phyloP scores from a whole-genome alignment of 2,329 filamentous ascomycete genomes.

The Cercospora sesami region DNA sequence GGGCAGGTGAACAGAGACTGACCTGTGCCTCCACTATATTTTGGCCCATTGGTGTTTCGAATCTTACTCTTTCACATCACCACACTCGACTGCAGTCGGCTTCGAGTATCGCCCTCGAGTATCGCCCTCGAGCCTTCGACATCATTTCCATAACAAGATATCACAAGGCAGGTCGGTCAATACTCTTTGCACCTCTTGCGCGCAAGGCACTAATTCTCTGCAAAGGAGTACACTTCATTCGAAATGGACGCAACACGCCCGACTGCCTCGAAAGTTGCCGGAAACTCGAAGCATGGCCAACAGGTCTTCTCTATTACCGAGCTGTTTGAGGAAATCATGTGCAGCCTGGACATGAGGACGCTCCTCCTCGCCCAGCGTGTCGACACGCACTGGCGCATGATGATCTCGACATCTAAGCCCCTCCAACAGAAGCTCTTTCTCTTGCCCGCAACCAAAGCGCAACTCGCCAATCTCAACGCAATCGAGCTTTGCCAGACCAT shows the following conservation, averaged over 20 bases:
- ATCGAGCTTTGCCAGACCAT: neutral
- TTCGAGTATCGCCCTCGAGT: neutral
- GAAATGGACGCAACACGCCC: neutral
- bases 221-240: neutral
- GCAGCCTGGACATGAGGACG: neutral
- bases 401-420: neutral
- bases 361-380: neutral
- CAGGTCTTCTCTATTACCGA: neutral
- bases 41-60: neutral
- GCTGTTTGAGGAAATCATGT: neutral
- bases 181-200: neutral
- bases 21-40: neutral
- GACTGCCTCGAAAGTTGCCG: neutral
- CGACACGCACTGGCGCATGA: neutral
- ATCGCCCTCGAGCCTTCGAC: neutral
- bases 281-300: neutral
- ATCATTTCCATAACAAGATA: neutral
- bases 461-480: neutral
- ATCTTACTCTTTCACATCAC: neutral
- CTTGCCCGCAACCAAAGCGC: neutral
- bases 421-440: neutral
- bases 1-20: neutral
- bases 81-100: neutral
- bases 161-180: neutral
- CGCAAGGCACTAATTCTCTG: neutral